These are phyloP conservation scores for Acanthamoeba lugdunensis DNA, from an alignment of 208 protist species.

Conservation along the genomic window DNA sequence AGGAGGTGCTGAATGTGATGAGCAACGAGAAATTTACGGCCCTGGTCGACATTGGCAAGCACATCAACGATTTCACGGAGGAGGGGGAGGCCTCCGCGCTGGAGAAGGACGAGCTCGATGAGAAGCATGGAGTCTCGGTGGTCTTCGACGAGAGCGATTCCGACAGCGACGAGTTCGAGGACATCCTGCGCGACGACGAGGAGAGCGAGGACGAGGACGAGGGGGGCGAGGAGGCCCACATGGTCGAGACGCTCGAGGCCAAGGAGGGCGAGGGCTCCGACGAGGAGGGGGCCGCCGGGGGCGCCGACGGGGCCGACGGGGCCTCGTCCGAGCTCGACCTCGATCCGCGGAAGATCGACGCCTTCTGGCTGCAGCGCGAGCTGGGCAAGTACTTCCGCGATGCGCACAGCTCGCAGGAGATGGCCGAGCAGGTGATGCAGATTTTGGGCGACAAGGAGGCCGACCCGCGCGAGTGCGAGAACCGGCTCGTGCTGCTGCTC, in stretches of 20 bases:
- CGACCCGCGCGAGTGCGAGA: constrained; percentile 89
- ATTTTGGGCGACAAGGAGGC: constrained; percentile 82
- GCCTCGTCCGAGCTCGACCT: constrained; percentile 70
- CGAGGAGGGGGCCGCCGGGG: neutral
- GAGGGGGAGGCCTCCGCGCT: constrained; percentile 52
- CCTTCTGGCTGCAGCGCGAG: constrained; percentile 92
- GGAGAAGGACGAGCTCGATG: constrained; percentile 78
- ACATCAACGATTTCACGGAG: constrained; percentile 87
- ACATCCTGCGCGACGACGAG: constrained; percentile 72
- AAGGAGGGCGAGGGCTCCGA: constrained; percentile 6
- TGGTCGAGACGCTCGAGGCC: constrained; percentile 50
- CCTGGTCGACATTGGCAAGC: constrained; percentile 82
- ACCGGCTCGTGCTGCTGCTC: constrained; percentile 88
- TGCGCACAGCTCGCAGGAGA: constrained; percentile 85
- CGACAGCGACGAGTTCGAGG: constrained; percentile 79
- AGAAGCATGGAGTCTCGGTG: constrained; percentile 88
- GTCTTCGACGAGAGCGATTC: constrained; percentile 90
- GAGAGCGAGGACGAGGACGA: constrained; percentile 64
- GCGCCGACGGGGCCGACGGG: neutral
- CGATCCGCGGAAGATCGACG: constrained; percentile 88
- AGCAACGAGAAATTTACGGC: constrained; percentile 81
- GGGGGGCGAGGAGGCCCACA: constrained; percentile 68
- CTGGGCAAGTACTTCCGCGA: constrained; percentile 86
- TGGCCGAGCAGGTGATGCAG: constrained; percentile 87
- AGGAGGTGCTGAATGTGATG: constrained; percentile 80